Evolutionary conservation across 257 asterid genomes (phyloP), one percentile per base, ranked within the genome.

Genomic region (Solanum chiquidenum): DNA sequence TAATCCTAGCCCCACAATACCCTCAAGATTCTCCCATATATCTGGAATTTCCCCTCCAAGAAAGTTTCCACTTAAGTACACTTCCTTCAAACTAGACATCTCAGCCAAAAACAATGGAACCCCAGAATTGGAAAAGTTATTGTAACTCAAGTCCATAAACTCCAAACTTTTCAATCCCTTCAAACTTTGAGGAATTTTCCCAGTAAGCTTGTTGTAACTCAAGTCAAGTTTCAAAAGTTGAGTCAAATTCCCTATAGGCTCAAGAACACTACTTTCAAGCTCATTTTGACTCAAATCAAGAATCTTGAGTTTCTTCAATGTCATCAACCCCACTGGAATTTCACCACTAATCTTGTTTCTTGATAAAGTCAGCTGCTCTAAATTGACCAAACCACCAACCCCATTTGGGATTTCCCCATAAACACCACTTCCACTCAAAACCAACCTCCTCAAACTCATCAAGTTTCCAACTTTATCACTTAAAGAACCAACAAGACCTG

Each of bases 41-140:
- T 95, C 98, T 31, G 98, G 99, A 35, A 96, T 94, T 42, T 83
- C 86, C 91, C 98, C 98, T 88, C 98, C 99, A 5, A 96, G 92
- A 21, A 73, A 55, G 58, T 94, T 96, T 64, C 98, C 95, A 46
- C 93, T 94, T 90, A 95, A 69, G 89, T 96, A 91, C 55, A 96
- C 93, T 68, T 94, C 96, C 89, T 73, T 95, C 93, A 96, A 90
- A 55, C 93, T 82, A 3, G 68, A 52, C 95, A 94, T 90, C 87
- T 92, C 96, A 12, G 91, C 89, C 58, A 95, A 87, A 86, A 92
- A 91, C 89, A 91, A 27, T 5, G 98, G 98, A 88, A 95, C 33
- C 25, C 98, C 99, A 60, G 35, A 92, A 9, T 89, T 87, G 7
- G 93, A 91, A 6, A 94, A 92, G 1, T 25, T 34, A 76, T 95